Conservation (phyloP, 164 flowering plant species). For the Kalanchoe fedtschenkoi region DNA sequence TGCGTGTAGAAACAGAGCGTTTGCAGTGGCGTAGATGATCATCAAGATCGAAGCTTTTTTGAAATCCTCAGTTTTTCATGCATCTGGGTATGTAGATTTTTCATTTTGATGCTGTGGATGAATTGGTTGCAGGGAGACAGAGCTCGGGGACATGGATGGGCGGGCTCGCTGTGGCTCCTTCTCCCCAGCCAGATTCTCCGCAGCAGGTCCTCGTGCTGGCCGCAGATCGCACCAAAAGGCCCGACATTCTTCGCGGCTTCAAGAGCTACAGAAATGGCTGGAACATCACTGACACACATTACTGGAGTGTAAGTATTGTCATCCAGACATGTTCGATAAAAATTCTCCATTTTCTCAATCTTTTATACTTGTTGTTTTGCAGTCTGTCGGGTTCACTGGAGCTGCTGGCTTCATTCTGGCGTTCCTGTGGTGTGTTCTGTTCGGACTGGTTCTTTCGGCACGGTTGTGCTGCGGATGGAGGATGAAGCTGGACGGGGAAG, state of each 20-base stretch:
- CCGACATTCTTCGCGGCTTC: conserved; percentile 45
- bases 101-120: background rate
- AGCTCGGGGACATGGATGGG: background rate
- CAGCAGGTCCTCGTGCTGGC: conserved; percentile 23
- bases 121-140: background rate
- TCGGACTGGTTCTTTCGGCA: background rate
- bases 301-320: conserved; percentile 48
- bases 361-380: background rate
- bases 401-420: conserved; percentile 6
- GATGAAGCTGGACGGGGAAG: background rate
- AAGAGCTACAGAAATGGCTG: conserved; percentile 44
- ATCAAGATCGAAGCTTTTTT: no score
- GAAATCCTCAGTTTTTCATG: background rate
- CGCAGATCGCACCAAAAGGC: conserved; percentile 36
- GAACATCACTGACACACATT: conserved; percentile 45
- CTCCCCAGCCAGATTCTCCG: background rate
- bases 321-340: background rate
- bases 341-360: background rate
- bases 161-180: background rate
- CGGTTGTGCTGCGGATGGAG: background rate
- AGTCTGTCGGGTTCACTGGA: conserved; percentile 2
- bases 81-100: background rate
- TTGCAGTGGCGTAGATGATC: background rate
- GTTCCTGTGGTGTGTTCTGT: background rate
- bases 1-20: background rate